Evolutionary conservation across 257 asterid genomes (phyloP), one percentile per base, ranked within the genome.

Genomic region (Solanum virginianum): DNA sequence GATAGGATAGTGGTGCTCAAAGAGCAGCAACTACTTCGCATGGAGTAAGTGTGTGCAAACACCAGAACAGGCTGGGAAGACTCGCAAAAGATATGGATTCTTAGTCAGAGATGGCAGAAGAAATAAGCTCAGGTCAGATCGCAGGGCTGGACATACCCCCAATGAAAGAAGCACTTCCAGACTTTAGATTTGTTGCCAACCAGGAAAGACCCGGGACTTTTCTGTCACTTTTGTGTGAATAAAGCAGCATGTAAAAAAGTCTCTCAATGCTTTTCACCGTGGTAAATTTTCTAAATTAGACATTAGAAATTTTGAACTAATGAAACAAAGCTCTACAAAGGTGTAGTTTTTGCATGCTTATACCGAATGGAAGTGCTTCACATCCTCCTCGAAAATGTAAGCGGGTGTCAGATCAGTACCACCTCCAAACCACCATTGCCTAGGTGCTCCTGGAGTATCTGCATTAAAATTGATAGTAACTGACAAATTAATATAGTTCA

Each of bases 351-450:
- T 12, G 26, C 36, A n/a, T 45, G 80, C 65, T 77, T 22, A 84
- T 94, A 96, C 99, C 97, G 88, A 91, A 88, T 96, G 99, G 85
- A 96, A 96, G 88, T 96, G 99, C 90, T 91, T 94, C 65, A 94
- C 97, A 80, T 96, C 99, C 90, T 96, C 99, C 89, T 96, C 98
- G 87, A 95, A 96, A 86, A 96, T 89, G 93, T 96, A 96, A 69
- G 99, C 93, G 87, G 99, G 99, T 56, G 99, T 94, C 90, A 94
- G 89, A 91, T 96, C 99, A 32, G 98, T 96, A 85, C 98, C 98
- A 84, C 99, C 99, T 72, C 99, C 99, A 88, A 96, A 96, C 99
- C 99, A 96, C 99, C 99, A 96, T 51, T 92, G 96, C 69, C 90
- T 91, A 82, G 99, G 99, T 81, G 99, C 97, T 86, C 99, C 98